Conservation (phyloP, 371 early-diverging fungal genomes). For the Apophysomyces variabilis region DNA sequence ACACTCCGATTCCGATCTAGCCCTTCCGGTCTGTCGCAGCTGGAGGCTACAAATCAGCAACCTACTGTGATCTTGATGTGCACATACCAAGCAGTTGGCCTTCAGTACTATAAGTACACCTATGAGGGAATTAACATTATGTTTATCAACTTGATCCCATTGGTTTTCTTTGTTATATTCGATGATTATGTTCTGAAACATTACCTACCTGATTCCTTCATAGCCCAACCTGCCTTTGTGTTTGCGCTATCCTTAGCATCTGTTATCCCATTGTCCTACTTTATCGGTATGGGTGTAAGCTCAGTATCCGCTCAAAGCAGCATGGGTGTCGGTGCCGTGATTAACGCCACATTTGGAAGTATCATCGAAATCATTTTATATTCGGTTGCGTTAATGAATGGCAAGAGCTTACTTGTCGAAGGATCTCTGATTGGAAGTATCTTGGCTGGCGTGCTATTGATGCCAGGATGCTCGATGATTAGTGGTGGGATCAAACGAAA, state of each 20-base stretch:
- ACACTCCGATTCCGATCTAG: conserved; percentile 73
- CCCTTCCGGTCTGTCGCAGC: conserved; percentile 29
- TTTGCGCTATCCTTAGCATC: conserved; percentile 82
- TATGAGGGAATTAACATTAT: conserved; percentile 96
- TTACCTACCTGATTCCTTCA: conserved; percentile 47
- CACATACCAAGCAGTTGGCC: conserved; percentile 79
- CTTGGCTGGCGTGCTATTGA: conserved; percentile 83
- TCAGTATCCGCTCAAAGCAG: conserved; percentile 96
- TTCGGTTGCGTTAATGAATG: conserved; percentile 84
- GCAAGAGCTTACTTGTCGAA: conserved; percentile 88
- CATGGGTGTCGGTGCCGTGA: conserved; percentile 90
- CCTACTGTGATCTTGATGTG: conserved; percentile 72
- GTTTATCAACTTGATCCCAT: conserved; percentile 88
- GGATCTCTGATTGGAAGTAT: conserved; percentile 94
- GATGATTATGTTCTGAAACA: conserved; percentile 81
- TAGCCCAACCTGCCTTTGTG: conserved; percentile 71
- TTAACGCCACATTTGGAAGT: conserved; percentile 97
- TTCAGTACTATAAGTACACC: conserved; percentile 92
- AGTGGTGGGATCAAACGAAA: conserved; percentile 90
- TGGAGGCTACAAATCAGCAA: conserved; percentile 32
- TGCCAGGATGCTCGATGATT: conserved; percentile 96
- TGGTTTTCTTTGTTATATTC: conserved; percentile 79
- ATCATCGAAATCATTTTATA: conserved; percentile 96
- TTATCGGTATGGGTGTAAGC: conserved; percentile 96
- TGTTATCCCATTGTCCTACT: conserved; percentile 92